Conservation (phyloP, 805 yeast species). For the Komagataella pastoris region DNA sequence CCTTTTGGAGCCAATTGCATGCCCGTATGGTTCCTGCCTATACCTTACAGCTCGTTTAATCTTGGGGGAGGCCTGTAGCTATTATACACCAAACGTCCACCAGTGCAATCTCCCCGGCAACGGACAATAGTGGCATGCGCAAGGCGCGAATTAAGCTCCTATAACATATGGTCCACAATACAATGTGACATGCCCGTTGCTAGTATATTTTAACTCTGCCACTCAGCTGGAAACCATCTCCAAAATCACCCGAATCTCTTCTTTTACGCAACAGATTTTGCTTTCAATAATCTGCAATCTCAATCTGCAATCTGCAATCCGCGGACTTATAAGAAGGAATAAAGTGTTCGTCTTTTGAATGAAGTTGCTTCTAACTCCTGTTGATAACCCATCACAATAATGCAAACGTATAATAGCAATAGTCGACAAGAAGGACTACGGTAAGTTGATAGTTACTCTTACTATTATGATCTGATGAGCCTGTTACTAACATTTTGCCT, state of each 20-base stretch:
- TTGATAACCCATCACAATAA: neutral
- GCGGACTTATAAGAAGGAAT: neutral
- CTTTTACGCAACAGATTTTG: neutral
- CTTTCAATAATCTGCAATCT: neutral
- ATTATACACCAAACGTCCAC: neutral
- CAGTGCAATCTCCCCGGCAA: neutral
- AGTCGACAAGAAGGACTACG: neutral
- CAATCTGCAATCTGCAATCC: neutral
- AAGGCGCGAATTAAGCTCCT: neutral
- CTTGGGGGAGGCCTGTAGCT: neutral
- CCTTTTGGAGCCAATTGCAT: neutral
- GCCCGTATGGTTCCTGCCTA: neutral
- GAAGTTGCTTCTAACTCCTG: neutral
- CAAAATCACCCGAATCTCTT: neutral
- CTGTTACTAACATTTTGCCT: constrained; percentile 2
- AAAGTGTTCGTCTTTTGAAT: neutral
- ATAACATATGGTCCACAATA: neutral
- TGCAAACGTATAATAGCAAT: neutral
- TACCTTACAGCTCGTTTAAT: neutral
- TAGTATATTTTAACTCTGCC: neutral
- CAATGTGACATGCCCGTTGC: neutral
- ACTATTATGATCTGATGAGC: neutral
- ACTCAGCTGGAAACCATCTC: neutral
- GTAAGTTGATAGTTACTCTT: neutral
- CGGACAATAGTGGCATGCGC: neutral